Percentiles rank a stretch among this genome's conserved stretches.
phyloP scores from a whole-genome alignment of 441 rosid species.

The Erodium chrysanthum region DNA sequence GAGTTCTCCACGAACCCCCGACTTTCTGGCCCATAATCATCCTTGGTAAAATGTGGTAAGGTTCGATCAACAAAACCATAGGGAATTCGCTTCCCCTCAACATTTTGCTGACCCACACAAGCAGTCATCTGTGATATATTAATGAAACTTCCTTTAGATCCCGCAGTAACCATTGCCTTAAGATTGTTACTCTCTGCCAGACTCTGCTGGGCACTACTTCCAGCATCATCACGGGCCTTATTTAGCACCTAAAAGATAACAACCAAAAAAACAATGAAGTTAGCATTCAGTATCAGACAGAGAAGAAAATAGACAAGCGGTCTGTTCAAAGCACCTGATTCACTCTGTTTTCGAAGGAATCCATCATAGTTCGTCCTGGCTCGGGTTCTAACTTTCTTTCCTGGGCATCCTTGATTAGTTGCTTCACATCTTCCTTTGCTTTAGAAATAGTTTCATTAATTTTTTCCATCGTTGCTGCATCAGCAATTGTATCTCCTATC shows the following conservation, averaged over 20 bases:
- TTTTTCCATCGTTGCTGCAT: slow-evolving; percentile 90
- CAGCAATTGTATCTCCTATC: slow-evolving; percentile 99
- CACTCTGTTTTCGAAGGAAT: slow-evolving; percentile 94
- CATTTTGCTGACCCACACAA: slow-evolving; percentile 99
- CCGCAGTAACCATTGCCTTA: slow-evolving; percentile 99
- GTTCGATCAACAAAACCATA: slow-evolving; percentile 87
- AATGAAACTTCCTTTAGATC: slow-evolving; percentile 97
- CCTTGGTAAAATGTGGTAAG: slow-evolving; percentile 91
- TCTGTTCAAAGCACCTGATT: slow-evolving; percentile 53
- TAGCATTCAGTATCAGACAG: background rate
- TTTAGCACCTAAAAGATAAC: slow-evolving; percentile 55
- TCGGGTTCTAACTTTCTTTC: slow-evolving; percentile 77
- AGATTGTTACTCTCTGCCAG: slow-evolving; percentile 95
- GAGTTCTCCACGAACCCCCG: slow-evolving; percentile 99
- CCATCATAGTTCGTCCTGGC: slow-evolving; percentile 96
- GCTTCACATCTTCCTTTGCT: slow-evolving; percentile 81
- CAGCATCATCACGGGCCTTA: slow-evolving; percentile 98
- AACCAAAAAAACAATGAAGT: background rate
- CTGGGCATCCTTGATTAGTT: slow-evolving; percentile 57
- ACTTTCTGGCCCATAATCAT: slow-evolving; percentile 96
- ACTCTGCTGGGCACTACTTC: slow-evolving; percentile 94
- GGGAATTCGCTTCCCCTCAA: slow-evolving; percentile 96
- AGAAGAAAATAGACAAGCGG: slow-evolving; percentile 6
- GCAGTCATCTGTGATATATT: slow-evolving; percentile 99
- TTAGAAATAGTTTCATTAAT: slow-evolving; percentile 77